Conservation (phyloP, 805 yeast species). For the Teunomyces tritomae region DNA sequence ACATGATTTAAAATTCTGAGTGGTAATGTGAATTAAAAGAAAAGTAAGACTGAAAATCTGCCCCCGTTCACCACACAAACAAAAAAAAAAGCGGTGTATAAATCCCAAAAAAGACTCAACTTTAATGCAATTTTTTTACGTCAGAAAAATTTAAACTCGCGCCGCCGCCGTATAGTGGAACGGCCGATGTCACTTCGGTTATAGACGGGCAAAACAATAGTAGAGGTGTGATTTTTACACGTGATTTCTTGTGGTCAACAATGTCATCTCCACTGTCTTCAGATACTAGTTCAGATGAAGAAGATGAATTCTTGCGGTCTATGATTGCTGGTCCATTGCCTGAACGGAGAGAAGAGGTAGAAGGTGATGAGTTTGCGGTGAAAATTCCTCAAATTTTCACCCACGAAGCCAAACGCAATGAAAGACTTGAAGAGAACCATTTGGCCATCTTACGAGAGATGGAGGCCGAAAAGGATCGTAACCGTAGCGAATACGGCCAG, state of each 20-base stretch:
- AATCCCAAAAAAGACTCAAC: not conserved
- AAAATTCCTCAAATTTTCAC: constrained; percentile 29
- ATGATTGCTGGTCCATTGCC: not conserved
- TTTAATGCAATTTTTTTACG: not conserved
- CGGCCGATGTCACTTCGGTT: constrained; percentile 1
- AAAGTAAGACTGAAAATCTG: not conserved
- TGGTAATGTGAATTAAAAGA: too few relatives aligned
- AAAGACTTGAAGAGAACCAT: constrained; percentile 18
- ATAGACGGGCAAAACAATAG: not conserved
- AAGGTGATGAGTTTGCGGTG: constrained; percentile 17
- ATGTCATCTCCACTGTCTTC: not conserved
- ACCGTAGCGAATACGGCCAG: constrained; percentile 13
- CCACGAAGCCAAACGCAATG: constrained; percentile 26
- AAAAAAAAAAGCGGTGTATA: not conserved
- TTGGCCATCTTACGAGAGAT: constrained; percentile 18
- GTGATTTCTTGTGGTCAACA: not conserved
- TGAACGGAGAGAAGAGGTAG: not conserved
- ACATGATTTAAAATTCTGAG: constrained; percentile 18
- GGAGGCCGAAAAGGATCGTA: constrained; percentile 14
- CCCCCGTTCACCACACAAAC: not conserved
- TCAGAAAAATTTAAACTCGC: too few relatives aligned
- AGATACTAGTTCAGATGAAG: not conserved
- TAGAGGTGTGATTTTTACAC: not conserved
- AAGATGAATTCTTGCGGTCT: not conserved
- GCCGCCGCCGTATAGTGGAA: not conserved